These are phyloP conservation scores for Hirschfeldia incana DNA, from an alignment of 345 rosid genomes.

Conservation along the genomic window DNA sequence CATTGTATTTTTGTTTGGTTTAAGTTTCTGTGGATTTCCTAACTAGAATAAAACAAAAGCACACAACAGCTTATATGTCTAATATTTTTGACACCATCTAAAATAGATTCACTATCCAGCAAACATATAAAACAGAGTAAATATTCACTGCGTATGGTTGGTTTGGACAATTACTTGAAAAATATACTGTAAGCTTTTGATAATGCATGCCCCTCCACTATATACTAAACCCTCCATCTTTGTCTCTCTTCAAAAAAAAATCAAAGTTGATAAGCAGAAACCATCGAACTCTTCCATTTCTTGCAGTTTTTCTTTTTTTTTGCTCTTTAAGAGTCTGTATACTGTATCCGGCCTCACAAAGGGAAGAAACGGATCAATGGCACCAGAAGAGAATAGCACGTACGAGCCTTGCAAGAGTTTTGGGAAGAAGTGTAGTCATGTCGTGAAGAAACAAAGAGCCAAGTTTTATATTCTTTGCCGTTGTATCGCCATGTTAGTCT, in stretches of 20 bases:
- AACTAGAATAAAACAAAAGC: neutral
- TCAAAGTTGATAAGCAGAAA: constrained; percentile 9
- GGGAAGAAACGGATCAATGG: constrained; percentile 20
- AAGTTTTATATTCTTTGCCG: constrained; percentile 77
- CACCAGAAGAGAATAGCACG: constrained; percentile 30
- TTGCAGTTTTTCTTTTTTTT: neutral
- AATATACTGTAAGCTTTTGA: constrained; percentile 8
- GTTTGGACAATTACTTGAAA: constrained; percentile 11
- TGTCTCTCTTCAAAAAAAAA: constrained; percentile 4
- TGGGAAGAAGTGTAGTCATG: constrained; percentile 74
- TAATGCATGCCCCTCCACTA: constrained; percentile 21
- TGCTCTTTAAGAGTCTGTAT: neutral
- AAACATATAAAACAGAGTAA: neutral
- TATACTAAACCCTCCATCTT: constrained; percentile 21
- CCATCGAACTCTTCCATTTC: neutral
- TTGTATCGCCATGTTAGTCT: constrained; percentile 78
- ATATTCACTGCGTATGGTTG: neutral
- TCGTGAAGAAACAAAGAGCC: constrained; percentile 76
- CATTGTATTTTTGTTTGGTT: neutral
- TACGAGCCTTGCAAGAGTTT: constrained; percentile 64
- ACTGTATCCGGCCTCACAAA: neutral
- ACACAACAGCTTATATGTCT: neutral
- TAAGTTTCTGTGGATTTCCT: constrained; percentile 1
- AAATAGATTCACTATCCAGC: neutral
- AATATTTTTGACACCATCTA: neutral